A percentile compares a stretch with the other conserved stretches of the same genome.
Conservation (phyloP, 306 rosid species). For the Lathyrus oleraceus region DNA sequence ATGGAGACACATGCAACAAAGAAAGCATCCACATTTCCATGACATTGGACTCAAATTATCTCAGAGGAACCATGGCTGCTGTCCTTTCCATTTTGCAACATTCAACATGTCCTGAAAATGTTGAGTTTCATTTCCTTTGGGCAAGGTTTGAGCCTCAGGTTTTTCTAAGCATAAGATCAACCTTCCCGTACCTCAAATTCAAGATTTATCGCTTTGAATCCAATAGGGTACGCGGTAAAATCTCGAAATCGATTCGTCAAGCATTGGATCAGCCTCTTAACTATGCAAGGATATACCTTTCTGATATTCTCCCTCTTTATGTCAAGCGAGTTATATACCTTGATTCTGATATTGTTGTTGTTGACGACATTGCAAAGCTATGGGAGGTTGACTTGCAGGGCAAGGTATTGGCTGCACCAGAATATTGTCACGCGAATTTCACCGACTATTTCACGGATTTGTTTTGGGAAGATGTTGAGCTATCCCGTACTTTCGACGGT, state of each 20-base stretch:
- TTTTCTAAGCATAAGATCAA: conserved; percentile 62
- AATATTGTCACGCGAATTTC: conserved; percentile 82
- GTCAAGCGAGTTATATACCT: conserved; percentile 71
- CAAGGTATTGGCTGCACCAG: conserved; percentile 85
- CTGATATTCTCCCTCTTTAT: conserved; percentile 61
- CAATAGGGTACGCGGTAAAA: conserved; percentile 64
- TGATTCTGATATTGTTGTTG: conserved; percentile 79
- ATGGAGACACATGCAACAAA: conserved; percentile 52
- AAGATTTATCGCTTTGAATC: conserved; percentile 65
- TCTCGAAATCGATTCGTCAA: conserved; percentile 74
- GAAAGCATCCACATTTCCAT: conserved; percentile 70
- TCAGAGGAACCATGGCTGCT: conserved; percentile 82
- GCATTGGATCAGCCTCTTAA: conserved; percentile 86
- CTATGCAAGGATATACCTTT: conserved; percentile 75
- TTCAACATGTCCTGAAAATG: conserved; percentile 69
- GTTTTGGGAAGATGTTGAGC: conserved; percentile 56
- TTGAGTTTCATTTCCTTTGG: conserved; percentile 82
- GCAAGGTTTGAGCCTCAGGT: conserved; percentile 58
- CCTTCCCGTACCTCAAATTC: conserved; percentile 80
- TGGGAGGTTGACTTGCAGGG: conserved; percentile 74
- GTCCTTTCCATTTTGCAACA: conserved; percentile 75
- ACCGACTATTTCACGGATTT: conserved; percentile 58
- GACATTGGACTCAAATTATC: conserved; percentile 87
- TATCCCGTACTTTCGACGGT: conserved; percentile 49
- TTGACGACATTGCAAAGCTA: conserved; percentile 70